These are phyloP conservation scores for Bonia amplexicaulis DNA, from an alignment of 176 grass and related monocot genomes.

Conservation along the genomic window DNA sequence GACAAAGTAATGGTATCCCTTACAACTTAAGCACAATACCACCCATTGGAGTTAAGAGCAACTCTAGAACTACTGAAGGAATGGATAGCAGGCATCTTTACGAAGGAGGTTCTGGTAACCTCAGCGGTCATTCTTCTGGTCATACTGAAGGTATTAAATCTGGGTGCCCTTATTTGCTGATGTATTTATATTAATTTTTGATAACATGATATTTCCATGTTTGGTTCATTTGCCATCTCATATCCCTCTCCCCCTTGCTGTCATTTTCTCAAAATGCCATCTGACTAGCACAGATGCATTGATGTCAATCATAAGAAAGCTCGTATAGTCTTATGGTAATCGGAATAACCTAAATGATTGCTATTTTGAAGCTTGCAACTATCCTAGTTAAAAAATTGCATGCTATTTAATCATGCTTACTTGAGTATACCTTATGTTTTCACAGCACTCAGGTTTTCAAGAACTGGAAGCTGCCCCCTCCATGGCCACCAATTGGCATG, in stretches of 20 bases:
- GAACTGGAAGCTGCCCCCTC: slow-evolving; percentile 64
- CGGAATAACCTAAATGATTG: neutral
- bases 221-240: neutral
- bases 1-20: slow-evolving; percentile 42
- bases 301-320: slow-evolving; percentile 47
- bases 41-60: slow-evolving; percentile 52
- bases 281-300: slow-evolving; percentile 40
- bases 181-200: neutral
- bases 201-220: slow-evolving; percentile 3
- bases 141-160: slow-evolving; percentile 50
- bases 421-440: slow-evolving; percentile 17
- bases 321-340: slow-evolving; percentile 41
- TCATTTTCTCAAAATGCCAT: slow-evolving; percentile 46
- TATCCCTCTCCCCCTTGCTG: neutral
- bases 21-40: slow-evolving; percentile 50
- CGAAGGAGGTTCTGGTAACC: slow-evolving; percentile 43
- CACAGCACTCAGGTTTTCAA: slow-evolving; percentile 58
- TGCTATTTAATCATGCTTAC: slow-evolving; percentile 17
- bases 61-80: slow-evolving; percentile 43
- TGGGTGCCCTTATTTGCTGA: slow-evolving; percentile 13
- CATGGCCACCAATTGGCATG: slow-evolving; percentile 54
- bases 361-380: neutral
- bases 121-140: slow-evolving; percentile 52
- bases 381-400: neutral
- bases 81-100: slow-evolving; percentile 47